phyloP scores from a whole-genome alignment of 1,284 basidiomycete species.

The Abortiporus biennis region DNA sequence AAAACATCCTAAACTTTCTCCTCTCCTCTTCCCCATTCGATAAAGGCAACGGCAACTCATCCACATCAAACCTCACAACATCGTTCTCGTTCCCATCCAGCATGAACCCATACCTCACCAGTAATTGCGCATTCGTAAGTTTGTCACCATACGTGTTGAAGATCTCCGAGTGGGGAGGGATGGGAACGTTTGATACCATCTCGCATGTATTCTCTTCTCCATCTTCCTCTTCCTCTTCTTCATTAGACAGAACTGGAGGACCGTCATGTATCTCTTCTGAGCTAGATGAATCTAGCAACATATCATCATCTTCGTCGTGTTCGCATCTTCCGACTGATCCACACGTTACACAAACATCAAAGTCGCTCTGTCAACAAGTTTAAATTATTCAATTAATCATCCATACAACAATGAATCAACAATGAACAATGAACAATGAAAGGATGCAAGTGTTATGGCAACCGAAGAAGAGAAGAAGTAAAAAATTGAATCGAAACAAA shows the following conservation, averaged over 20 bases:
- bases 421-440: background rate
- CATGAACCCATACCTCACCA: slow-evolving; percentile 73
- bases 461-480: background rate
- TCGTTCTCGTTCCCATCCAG: slow-evolving; percentile 62
- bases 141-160: slow-evolving; percentile 84
- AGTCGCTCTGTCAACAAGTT: slow-evolving; percentile 56
- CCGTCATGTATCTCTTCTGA: background rate
- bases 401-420: background rate
- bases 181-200: slow-evolving; percentile 55
- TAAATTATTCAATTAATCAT: background rate
- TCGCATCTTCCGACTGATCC: slow-evolving; percentile 69
- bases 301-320: slow-evolving; percentile 50
- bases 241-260: too few species aligned
- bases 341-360: slow-evolving; percentile 77
- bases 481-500: background rate
- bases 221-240: slow-evolving; percentile 44
- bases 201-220: slow-evolving; percentile 35
- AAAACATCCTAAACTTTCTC: background rate
- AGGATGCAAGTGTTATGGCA: background rate
- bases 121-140: slow-evolving; percentile 64
- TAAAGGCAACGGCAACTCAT: slow-evolving; percentile 25
- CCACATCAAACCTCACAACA: slow-evolving; percentile 38
- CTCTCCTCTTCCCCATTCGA: background rate
- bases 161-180: slow-evolving; percentile 55
- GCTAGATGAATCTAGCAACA: background rate